These are phyloP conservation scores for Carex kokanica DNA, from an alignment of 176 grass and related monocot species.

Conservation along the genomic window DNA sequence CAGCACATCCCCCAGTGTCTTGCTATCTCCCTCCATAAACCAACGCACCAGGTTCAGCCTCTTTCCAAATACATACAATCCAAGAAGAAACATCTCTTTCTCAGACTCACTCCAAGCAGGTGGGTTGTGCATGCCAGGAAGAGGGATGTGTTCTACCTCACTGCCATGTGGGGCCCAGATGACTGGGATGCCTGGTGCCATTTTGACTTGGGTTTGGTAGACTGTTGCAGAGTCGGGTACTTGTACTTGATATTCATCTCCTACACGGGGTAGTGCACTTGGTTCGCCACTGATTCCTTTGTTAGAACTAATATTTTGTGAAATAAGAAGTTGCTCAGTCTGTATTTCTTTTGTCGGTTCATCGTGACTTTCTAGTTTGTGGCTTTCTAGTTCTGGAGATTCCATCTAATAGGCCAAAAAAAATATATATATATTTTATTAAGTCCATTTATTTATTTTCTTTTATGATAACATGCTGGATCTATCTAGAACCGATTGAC, in stretches of 20 bases:
- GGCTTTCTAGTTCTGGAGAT: slow-evolving; percentile 51
- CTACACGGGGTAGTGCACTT: slow-evolving; percentile 55
- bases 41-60: slow-evolving; percentile 67
- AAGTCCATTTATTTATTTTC: background rate
- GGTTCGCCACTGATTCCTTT: slow-evolving; percentile 67
- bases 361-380: slow-evolving; percentile 45
- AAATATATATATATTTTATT: too few relatives aligned
- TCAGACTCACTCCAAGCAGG: slow-evolving; percentile 58
- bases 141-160: slow-evolving; percentile 36
- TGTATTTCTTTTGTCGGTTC: slow-evolving; percentile 45
- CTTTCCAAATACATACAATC: slow-evolving; percentile 90
- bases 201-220: slow-evolving; percentile 34
- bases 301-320: slow-evolving; percentile 38
- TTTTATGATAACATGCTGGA: slow-evolving; percentile 4
- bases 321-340: slow-evolving; percentile 49
- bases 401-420: slow-evolving; percentile 43
- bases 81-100: slow-evolving; percentile 69
- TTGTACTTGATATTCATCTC: slow-evolving; percentile 76
- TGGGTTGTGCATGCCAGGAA: slow-evolving; percentile 41
- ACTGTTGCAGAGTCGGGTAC: slow-evolving; percentile 47
- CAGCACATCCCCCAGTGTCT: slow-evolving; percentile 75
- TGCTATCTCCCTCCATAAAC: slow-evolving; percentile 47
- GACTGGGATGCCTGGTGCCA: slow-evolving; percentile 62
- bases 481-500: background rate
- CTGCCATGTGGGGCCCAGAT: slow-evolving; percentile 45